These are phyloP conservation scores for Diaporthe sp. DNA, from an alignment of 2,329 filamentous ascomycete species.

Conservation along the genomic window DNA sequence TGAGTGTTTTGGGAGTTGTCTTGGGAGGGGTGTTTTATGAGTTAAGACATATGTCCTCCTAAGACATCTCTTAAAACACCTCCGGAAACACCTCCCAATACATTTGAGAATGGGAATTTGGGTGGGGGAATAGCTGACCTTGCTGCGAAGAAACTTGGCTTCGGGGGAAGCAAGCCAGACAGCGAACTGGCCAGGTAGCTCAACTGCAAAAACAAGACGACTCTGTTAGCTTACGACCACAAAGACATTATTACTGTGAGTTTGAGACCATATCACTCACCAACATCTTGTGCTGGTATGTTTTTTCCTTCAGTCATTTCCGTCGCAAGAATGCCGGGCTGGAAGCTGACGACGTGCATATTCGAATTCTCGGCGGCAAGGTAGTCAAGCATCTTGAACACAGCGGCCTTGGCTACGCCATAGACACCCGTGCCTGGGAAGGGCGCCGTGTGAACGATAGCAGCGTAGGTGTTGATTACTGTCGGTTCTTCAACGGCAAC, in stretches of 20 bases:
- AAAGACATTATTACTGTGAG: neutral
- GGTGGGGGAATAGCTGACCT: neutral
- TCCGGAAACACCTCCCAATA: neutral
- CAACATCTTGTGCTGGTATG: slow-evolving; percentile 9
- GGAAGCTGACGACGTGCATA: slow-evolving; percentile 49
- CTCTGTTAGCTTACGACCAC: neutral
- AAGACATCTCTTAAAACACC: no score
- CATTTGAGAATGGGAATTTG: neutral
- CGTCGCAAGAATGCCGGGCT: slow-evolving; percentile 53
- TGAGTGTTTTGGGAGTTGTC: neutral
- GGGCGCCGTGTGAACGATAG: slow-evolving; percentile 38
- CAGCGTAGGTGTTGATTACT: slow-evolving; percentile 39
- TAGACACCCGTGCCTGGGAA: slow-evolving; percentile 42
- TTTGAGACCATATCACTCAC: slow-evolving; percentile 5
- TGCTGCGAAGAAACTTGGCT: slow-evolving; percentile 33
- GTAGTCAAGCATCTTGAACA: slow-evolving; percentile 48
- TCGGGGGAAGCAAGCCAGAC: slow-evolving; percentile 38
- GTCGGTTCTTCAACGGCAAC: slow-evolving; percentile 34
- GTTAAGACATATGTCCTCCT: neutral
- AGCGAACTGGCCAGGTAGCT: slow-evolving; percentile 34
- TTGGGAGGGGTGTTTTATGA: neutral
- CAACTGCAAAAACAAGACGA: slow-evolving; percentile 18
- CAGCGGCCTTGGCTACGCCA: slow-evolving; percentile 47
- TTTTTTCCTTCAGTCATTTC: slow-evolving; percentile 43
- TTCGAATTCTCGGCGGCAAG: slow-evolving; percentile 48